Evolutionary conservation across 2,329 filamentous ascomycete genomes (phyloP), one percentile per base, ranked within the genome.

Genomic region (Diaporthe citri): DNA sequence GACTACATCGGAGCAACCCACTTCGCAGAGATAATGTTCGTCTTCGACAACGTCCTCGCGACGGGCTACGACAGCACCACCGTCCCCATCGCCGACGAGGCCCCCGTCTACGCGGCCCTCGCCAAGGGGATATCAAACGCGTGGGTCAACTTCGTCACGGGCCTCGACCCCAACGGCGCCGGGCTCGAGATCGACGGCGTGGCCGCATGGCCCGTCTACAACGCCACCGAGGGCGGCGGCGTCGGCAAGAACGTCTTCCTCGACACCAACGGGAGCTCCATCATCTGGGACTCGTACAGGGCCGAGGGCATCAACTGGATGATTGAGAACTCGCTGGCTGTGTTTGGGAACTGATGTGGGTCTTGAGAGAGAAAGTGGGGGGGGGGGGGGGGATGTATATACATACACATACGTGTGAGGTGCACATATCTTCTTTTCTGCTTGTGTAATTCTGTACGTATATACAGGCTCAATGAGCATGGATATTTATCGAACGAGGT

Each of bases 31-130:
- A 86, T 90, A 0, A 83, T 85, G 0, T 90, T 89, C 76, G 88
- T 90, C 9, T 88, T 91, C 69, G 80, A 89, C 77, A 91, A 91
- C 76, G 80, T 85, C 9, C 76, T 83, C 6, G 89, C 88, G 1
- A 75, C 82, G 3, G 88, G 88, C 1, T 89, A 88, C 74, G 79
- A 82, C 71, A 80, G 81, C 82, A 82, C 84, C 73, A 56, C 72
- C 28, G 83, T 82, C 73, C 86, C 86, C 0, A 85, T 87, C 55
- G 83, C 77, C 36, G 82, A 82, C 66, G 82, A 84, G 78, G 84
- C 87, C 1, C 79, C 84, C 69, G 84, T 83, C 2, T 88, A 85
- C 75, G 74, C 82, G 15, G 77, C 81, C 7, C 81, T 90, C 31
- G 85, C 87, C 22, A 80, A 85, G 57, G 79, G 86, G 77, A 90